Evolutionary conservation across 805 yeast species (phyloP), one percentile per base, ranked within the genome.

Genomic region (Candida namnaoensis): DNA sequence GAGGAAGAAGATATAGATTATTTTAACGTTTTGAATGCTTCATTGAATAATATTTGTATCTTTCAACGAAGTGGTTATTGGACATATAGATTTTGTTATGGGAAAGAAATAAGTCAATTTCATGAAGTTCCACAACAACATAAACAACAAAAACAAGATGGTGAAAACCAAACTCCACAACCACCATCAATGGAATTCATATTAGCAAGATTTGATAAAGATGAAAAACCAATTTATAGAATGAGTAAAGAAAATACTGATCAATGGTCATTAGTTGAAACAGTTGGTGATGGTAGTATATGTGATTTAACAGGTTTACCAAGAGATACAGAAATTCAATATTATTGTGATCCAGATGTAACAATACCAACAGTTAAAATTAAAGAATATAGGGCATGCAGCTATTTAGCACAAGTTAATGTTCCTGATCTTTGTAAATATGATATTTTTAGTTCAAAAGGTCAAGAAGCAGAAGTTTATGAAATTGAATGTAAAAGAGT

Each of bases 281-380:
- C 34, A 34, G 34, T 52, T 36, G 37, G 32, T 2, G 41, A 46
- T 32, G 60, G 60, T 2, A 40, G 52, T 2, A 39, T 49, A 7
- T 56, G 60, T 45, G 59, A 56, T 38, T 38, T 54, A 35, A 54
- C 55, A 1, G 50, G 53, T 4, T 40, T 41, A 28, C 48, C 51
- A 11, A 44, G 60, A 42, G 41, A 39, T 3, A 41, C 47, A 5
- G 53, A 56, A 28, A 24, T 56, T 2, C 53, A 50, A 35, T 56
- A 47, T 36, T 38, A 45, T 7, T 56, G 60, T 38, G 49, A 52
- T 38, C 45, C 53, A 12, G 36, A 37, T 13, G 35, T 11, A 10
- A n/a, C 4, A n/a, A 10, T 2, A 19, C 38, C 47, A 2, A 34
- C 26, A 13, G 15, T 53, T 7, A 27, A 39, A 5, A 47, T 48